Evolutionary conservation across 352 stramenopile genomes (phyloP), one percentile per base, ranked within the genome.

Genomic region (Phytophthora pistaciae): DNA sequence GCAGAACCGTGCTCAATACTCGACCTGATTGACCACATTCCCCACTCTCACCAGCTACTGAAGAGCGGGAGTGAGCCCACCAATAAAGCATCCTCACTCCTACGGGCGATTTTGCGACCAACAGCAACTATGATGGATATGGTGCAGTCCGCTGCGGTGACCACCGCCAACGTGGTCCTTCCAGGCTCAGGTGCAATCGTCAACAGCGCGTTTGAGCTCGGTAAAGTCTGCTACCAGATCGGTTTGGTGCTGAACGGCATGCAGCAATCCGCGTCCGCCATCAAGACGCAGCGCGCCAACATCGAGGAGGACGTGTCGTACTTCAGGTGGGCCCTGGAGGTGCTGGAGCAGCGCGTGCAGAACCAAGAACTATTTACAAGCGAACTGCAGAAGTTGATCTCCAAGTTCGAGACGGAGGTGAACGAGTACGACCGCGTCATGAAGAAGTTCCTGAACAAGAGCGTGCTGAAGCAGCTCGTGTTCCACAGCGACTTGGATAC

Each of bases 181-280:
- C 44, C 44, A 52, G 44, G 44, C 18, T 52, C 44, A 3, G 44
- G 44, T 25, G 6, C n/a, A 7, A 25, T 52, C 11, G 11, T 52
- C 44, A 52, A 52, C n/a, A 52, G 44, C 44, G 44, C 44, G 2
- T 52, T 52, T 27, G n/a, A 52, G n/a, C 44, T 52, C n/a, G 44
- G 44, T n/a, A 52, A 52, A 52, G 5, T 52, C 3, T 23, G 18
- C 16, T 52, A 20, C 11, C 7, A 52, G n/a, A 5, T 52, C 44
- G 44, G 11, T 6, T 7, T 20, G 44, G 6, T 48, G 18, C 18
- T 48, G 6, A 48, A 3, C 18, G 40, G 40, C 0, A 48, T 48
- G 40, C 40, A 48, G 42, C 5, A 49, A 10, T 13, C 14, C 7
- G 42, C 18, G 2, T 16, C 11, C 16, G 23, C 14, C 18, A 5